Evolutionary conservation across 495 filamentous ascomycete species (phyloP).

Genomic region (Trichoderma erinaceum): DNA sequence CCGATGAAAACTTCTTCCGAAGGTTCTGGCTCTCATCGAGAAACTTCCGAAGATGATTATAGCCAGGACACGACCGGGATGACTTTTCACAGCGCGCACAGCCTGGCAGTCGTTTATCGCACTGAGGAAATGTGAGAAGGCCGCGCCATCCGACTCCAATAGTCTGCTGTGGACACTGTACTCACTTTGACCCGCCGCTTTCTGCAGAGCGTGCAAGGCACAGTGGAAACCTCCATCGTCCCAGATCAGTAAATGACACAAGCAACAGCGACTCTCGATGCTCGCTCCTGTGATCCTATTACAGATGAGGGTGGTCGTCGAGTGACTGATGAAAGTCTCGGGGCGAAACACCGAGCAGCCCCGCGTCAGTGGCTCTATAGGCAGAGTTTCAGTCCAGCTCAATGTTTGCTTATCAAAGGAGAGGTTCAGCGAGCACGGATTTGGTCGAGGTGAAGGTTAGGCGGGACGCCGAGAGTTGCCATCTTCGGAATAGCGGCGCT

Average conservation of each 20-base stretch:
- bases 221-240: slow-evolving; percentile 8
- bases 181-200: slow-evolving; percentile 5
- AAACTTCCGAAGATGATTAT: slow-evolving; percentile 2
- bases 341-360: not conserved
- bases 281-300: slow-evolving; percentile 9
- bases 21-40: slow-evolving; percentile 14
- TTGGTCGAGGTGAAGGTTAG: not conserved
- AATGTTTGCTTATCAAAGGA: not conserved
- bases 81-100: slow-evolving; percentile 6
- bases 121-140: not conserved
- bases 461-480: slow-evolving; percentile 1
- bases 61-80: not conserved
- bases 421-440: not conserved
- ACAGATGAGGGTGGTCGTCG: not conserved
- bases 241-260: not conserved
- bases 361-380: slow-evolving; percentile 3
- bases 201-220: slow-evolving; percentile 8
- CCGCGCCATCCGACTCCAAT: not conserved
- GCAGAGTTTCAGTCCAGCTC: not conserved
- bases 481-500: not conserved
- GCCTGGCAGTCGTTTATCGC: not conserved
- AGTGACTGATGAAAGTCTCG: not conserved
- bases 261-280: not conserved
- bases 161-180: no score
- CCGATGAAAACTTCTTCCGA: slow-evolving; percentile 2